A percentile compares a stretch with the other conserved stretches of the same genome.
Conservation (phyloP, 495 filamentous ascomycete species). For the Cercophora newfieldiana region DNA sequence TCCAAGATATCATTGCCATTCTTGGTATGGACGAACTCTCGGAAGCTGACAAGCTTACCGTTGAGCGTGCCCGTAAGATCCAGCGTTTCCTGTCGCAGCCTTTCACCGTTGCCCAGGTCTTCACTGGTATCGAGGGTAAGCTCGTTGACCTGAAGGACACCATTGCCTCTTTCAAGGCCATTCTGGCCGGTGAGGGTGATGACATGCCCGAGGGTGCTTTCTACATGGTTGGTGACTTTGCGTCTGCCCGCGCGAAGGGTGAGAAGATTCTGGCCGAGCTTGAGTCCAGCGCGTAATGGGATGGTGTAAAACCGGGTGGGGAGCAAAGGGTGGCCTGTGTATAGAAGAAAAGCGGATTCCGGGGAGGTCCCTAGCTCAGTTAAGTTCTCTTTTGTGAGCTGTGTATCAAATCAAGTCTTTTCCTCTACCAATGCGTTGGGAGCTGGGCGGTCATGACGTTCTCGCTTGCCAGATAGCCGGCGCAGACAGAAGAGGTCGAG, state of each 20-base stretch:
- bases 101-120: constrained; percentile 98
- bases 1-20: constrained; percentile 99
- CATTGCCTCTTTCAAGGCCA: constrained; percentile 94
- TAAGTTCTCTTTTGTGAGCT: constrained; percentile 43
- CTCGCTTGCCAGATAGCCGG: constrained; percentile 13
- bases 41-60: constrained; percentile 97
- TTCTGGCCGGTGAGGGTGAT: constrained; percentile 93
- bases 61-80: constrained; percentile 99
- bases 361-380: constrained; percentile 38
- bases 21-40: constrained; percentile 99
- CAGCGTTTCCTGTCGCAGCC: constrained; percentile 99
- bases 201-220: constrained; percentile 94
- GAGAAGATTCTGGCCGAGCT: constrained; percentile 99
- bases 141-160: constrained; percentile 98
- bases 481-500: neutral
- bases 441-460: constrained; percentile 1
- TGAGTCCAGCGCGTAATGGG: constrained; percentile 66
- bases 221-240: constrained; percentile 98
- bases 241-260: constrained; percentile 91
- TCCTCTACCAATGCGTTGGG: constrained; percentile 26
- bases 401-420: constrained; percentile 45
- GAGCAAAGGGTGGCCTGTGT: constrained; percentile 39
- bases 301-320: constrained; percentile 39
- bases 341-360: constrained; percentile 39
- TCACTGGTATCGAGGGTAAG: constrained; percentile 97